phyloP scores from a whole-genome alignment of 1,284 basidiomycete species.

The Cryptococcus hybrid region DNA sequence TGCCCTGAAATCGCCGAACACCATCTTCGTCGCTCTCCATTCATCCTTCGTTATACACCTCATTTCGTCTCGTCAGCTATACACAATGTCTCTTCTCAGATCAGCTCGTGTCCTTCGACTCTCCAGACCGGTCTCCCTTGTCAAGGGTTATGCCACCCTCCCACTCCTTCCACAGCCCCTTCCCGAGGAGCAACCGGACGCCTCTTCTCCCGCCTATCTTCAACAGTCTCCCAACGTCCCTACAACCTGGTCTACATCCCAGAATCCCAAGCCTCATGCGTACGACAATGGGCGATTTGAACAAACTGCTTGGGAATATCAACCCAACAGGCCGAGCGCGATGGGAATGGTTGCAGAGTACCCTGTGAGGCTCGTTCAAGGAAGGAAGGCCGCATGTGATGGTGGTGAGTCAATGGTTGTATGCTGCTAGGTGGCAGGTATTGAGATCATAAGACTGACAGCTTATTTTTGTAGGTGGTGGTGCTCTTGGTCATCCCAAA shows the following conservation, averaged over 20 bases:
- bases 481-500: slow-evolving; percentile 95
- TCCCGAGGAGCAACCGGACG: slow-evolving; percentile 19
- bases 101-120: neutral
- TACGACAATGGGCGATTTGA: slow-evolving; percentile 66
- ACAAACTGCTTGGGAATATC: slow-evolving; percentile 79
- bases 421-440: neutral
- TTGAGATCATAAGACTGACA: neutral
- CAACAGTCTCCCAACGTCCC: slow-evolving; percentile 77
- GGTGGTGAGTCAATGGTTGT: slow-evolving; percentile 65
- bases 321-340: slow-evolving; percentile 86
- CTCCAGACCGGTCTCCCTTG: neutral
- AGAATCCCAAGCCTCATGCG: slow-evolving; percentile 52
- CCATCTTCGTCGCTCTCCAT: neutral
- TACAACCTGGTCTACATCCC: slow-evolving; percentile 72
- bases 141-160: slow-evolving; percentile 2
- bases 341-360: slow-evolving; percentile 86
- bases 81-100: slow-evolving; percentile 5
- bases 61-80: neutral
- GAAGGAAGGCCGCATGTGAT: slow-evolving; percentile 84
- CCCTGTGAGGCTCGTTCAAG: slow-evolving; percentile 75
- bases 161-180: slow-evolving; percentile 15
- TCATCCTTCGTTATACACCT: neutral
- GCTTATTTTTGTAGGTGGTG: slow-evolving; percentile 63
- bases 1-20: slow-evolving; percentile 5
- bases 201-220: slow-evolving; percentile 21